phyloP scores from a whole-genome alignment of 139 green algal species.

The Monoraphidium neglectum region DNA sequence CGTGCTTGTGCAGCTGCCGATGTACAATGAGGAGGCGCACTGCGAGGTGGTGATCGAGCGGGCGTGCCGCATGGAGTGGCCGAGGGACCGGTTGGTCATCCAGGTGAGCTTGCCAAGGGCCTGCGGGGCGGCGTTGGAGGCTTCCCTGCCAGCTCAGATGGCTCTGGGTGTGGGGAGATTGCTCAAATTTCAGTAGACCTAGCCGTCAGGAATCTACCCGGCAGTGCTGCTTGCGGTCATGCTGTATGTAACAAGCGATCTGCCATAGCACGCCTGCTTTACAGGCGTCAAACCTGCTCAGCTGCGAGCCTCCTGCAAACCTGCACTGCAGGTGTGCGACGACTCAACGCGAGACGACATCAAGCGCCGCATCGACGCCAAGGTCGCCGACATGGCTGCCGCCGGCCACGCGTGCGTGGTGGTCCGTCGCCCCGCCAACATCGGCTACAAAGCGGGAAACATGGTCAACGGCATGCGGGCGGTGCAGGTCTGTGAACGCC shows the following conservation, averaged over 20 bases:
- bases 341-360: slow-evolving; percentile 22
- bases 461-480: slow-evolving; percentile 32
- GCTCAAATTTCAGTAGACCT: too few relatives aligned
- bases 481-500: too few relatives aligned
- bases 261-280: too few relatives aligned
- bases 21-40: slow-evolving; percentile 27
- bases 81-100: slow-evolving; percentile 12
- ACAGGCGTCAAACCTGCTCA: too few relatives aligned
- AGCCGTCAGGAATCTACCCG: too few relatives aligned
- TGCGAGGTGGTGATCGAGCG: slow-evolving; percentile 30
- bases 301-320: too few relatives aligned
- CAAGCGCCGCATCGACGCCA: slow-evolving; percentile 28
- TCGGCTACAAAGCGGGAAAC: slow-evolving; percentile 34
- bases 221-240: too few relatives aligned
- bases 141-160: too few relatives aligned
- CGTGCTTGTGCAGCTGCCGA: slow-evolving; percentile 24
- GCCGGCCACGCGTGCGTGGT: slow-evolving; percentile 19
- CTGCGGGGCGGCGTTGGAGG: too few relatives aligned
- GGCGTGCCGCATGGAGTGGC: slow-evolving; percentile 28
- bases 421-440: slow-evolving; percentile 1
- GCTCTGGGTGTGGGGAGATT: too few relatives aligned
- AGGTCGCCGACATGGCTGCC: slow-evolving; percentile 15
- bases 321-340: slow-evolving; percentile 7
- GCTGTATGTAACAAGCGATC: too few relatives aligned
- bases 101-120: slow-evolving; percentile 11